Evolutionary conservation across 2,329 filamentous ascomycete species (phyloP), one percentile per base, ranked within the genome.

Genomic region (Colletotrichum liriopes): DNA sequence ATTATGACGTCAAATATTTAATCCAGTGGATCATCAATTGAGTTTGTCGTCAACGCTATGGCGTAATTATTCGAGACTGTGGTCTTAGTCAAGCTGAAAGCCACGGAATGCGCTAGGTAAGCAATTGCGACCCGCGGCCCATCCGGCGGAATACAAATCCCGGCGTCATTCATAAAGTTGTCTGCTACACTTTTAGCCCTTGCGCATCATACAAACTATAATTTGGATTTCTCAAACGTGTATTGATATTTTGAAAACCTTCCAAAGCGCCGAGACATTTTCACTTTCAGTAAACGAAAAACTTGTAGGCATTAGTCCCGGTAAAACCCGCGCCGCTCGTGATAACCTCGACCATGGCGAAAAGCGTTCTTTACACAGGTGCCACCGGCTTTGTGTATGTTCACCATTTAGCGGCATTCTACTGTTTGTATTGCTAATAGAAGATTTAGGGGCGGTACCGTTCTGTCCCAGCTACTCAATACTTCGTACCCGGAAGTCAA

Each of bases 371-470:
- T 16, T 47, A 79, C 43, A 75, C 77, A 3, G 79, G 79, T 18
- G 77, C 76, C 16, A 78, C 77, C 3, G 79, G 77, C 39, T 80
- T 78, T 59, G 76, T 80, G 73, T 74, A 66, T 45, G 68, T 67
- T 37, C 14, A n/a, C 20, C n/a, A 32, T 8, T 12, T 9, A 39
- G 11, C 4, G 1, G 1, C 8, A 9, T 26, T 52, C 20, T 16
- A 6, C 6, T 14, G 14, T 16, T 2, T 2, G 12, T 5, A 16
- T 37, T n/a, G 29, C 43, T 61, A 6, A 61, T 3, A n/a, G 20
- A 32, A 65, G 16, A 72, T 76, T 9, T 37, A 78, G 77, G 4
- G 78, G 79, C 12, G 79, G 78, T 29, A 75, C 76, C 11, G 70
- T 78, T 35, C 70, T 80, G 6, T 60, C 73, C 2, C 66, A 60